phyloP scores from a whole-genome alignment of 1,139 yeast genomes.

The Candida frijolesensis region DNA sequence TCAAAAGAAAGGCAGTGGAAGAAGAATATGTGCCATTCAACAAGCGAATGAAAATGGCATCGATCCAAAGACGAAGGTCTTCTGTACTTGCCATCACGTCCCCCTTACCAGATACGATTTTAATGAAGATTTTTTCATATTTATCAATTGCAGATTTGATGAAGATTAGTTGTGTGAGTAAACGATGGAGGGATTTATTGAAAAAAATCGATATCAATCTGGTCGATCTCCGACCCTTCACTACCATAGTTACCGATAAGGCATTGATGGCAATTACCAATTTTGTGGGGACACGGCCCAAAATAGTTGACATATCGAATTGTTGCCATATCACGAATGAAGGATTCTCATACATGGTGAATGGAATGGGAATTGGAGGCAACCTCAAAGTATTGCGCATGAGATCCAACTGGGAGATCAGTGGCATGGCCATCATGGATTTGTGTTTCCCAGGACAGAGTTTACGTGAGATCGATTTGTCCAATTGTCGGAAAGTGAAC shows the following conservation, averaged over 20 bases:
- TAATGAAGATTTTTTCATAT: constrained; percentile 53
- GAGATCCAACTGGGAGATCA: constrained; percentile 76
- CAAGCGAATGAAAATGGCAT: constrained; percentile 51
- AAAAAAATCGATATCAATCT: neutral
- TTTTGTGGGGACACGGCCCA: constrained; percentile 72
- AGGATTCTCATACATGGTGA: constrained; percentile 70
- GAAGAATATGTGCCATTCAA: constrained; percentile 49
- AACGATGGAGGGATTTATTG: constrained; percentile 67
- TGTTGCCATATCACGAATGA: constrained; percentile 78
- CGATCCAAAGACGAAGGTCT: constrained; percentile 51
- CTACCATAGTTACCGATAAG: constrained; percentile 50
- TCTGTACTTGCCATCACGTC: constrained; percentile 55
- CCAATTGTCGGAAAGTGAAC: constrained; percentile 72
- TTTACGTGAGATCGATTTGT: constrained; percentile 61
- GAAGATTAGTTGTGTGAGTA: constrained; percentile 57
- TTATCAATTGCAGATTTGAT: constrained; percentile 58
- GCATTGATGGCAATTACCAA: constrained; percentile 60
- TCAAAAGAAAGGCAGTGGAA: neutral
- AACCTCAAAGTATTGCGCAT: constrained; percentile 55
- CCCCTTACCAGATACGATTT: constrained; percentile 57
- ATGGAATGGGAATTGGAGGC: constrained; percentile 70
- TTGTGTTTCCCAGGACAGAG: constrained; percentile 64
- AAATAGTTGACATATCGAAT: constrained; percentile 61
- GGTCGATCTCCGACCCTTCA: constrained; percentile 24
- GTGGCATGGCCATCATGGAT: constrained; percentile 82